Conservation (phyloP, 225 moss, liverwort and hornwort genomes). For the Thuidium tamariscinum region DNA sequence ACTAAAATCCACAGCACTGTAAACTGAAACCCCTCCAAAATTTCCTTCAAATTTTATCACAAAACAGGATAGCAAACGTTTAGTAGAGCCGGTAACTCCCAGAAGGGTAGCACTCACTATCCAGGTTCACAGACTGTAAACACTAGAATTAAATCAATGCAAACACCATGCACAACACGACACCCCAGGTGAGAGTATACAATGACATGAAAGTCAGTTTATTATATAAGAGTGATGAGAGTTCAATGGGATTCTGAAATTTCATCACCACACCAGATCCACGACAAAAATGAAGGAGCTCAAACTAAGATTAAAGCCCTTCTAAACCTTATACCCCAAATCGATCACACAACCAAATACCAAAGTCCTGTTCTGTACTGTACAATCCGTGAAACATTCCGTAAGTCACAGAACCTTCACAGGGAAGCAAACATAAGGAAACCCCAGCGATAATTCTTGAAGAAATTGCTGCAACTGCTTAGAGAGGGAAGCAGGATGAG, state of each 20-base stretch:
- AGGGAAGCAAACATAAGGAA: not conserved
- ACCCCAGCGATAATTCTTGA: too few relatives aligned
- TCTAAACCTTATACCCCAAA: not conserved
- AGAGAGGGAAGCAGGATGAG: slow-evolving; percentile 41
- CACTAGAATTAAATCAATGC: not conserved
- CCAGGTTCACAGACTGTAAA: not conserved
- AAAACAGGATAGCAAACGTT: too few relatives aligned
- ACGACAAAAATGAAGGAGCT: not conserved
- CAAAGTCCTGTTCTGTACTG: not conserved
- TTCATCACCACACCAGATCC: not conserved
- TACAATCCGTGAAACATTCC: not conserved
- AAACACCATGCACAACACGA: not conserved
- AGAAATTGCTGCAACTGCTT: not conserved
- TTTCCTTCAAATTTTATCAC: not conserved
- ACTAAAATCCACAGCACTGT: not conserved
- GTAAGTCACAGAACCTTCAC: not conserved
- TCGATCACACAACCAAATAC: not conserved
- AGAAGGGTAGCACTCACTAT: not conserved
- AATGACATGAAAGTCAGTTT: not conserved
- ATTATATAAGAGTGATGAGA: not conserved
- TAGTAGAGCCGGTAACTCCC: not conserved
- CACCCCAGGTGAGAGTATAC: not conserved
- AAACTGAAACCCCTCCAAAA: not conserved
- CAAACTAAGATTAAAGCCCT: not conserved
- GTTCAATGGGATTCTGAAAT: not conserved